Evolutionary conservation across 2,329 filamentous ascomycete species (phyloP).

Genomic region (Cercospora nicotianae): DNA sequence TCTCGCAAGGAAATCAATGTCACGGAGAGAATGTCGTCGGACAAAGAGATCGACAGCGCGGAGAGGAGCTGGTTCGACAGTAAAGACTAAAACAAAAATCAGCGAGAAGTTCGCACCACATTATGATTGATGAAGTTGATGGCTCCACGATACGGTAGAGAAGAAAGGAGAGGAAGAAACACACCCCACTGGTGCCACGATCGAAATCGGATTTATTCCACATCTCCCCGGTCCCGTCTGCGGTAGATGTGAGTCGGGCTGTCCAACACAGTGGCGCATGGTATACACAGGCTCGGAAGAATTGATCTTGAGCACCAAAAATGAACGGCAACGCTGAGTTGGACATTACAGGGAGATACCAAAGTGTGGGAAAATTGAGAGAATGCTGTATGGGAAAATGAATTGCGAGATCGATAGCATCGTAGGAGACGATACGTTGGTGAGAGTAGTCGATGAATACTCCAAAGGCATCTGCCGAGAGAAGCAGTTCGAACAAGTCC

Average conservation of each 20-base stretch:
- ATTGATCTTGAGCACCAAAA: too few species aligned
- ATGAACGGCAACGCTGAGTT: too few species aligned
- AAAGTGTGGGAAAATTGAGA: too few species aligned
- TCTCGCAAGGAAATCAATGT: neutral
- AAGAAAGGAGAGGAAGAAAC: neutral
- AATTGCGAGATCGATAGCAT: neutral
- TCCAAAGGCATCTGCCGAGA: neutral
- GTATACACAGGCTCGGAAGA: too few species aligned
- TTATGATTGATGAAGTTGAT: neutral
- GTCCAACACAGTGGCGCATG: neutral
- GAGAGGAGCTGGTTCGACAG: conserved; percentile 10
- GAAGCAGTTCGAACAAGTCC: too few species aligned
- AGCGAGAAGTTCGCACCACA: neutral
- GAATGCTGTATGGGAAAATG: too few species aligned
- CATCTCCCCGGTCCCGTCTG: neutral
- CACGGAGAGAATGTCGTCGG: neutral
- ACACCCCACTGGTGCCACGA: neutral
- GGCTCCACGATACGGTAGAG: neutral
- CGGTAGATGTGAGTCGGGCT: too few species aligned
- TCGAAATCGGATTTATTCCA: neutral
- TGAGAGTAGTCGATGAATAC: neutral
- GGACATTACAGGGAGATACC: neutral
- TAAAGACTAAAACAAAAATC: neutral
- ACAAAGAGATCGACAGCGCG: neutral
- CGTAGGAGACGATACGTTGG: neutral